Percentiles rank a stretch among this genome's conserved stretches.
Evolutionary conservation across 805 yeast genomes (phyloP).

Genomic region (Blastobotrys parvus): DNA sequence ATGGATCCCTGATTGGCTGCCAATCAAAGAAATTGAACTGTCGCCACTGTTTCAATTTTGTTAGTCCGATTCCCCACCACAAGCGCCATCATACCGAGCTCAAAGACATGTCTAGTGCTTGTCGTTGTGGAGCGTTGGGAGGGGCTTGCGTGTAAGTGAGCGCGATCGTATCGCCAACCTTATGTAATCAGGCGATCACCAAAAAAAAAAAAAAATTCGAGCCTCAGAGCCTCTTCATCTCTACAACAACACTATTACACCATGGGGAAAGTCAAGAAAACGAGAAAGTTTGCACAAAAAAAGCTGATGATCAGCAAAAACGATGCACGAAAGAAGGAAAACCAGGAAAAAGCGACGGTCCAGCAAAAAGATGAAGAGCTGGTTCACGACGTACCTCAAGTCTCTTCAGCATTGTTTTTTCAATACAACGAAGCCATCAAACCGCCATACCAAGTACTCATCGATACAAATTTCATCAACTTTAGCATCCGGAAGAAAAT

Average conservation of each 20-base stretch:
- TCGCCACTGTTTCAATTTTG: constrained; percentile 42
- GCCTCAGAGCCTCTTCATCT: background rate
- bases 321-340: constrained; percentile 51
- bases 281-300: constrained; percentile 91
- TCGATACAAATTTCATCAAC: constrained; percentile 95
- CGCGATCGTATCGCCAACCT: too few relatives aligned
- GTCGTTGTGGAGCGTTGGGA: background rate
- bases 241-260: background rate
- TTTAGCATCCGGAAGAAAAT: constrained; percentile 93
- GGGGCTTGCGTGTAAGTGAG: too few relatives aligned
- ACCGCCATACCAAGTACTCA: constrained; percentile 95
- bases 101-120: background rate
- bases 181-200: too few relatives aligned
- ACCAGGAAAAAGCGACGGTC: constrained; percentile 33
- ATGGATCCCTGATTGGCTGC: constrained; percentile 79
- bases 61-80: background rate
- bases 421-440: constrained; percentile 89
- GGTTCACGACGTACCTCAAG: constrained; percentile 77
- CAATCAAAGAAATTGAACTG: constrained; percentile 83
- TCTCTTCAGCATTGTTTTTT: constrained; percentile 89
- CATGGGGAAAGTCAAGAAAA: constrained; percentile 97
- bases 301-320: constrained; percentile 73
- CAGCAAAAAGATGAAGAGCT: constrained; percentile 62
- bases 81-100: constrained; percentile 3
- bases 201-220: background rate